These are phyloP conservation scores for Magnaporthiopsis rhizophila DNA, from an alignment of 2,329 filamentous ascomycete genomes.

Conservation along the genomic window DNA sequence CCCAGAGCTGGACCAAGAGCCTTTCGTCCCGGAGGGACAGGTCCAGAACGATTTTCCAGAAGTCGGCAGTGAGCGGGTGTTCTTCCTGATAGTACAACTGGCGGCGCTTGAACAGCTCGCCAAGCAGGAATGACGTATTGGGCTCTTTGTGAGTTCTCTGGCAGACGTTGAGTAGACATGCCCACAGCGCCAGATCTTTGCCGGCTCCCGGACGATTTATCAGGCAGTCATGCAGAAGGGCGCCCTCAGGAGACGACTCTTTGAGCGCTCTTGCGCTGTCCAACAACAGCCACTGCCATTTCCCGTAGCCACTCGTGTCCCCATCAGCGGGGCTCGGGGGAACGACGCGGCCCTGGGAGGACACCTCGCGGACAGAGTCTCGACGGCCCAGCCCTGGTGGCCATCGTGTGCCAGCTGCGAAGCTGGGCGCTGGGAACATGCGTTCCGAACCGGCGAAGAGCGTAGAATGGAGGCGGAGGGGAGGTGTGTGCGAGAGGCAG, in stretches of 20 bases:
- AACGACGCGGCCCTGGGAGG: not conserved
- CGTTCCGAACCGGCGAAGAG: too few species aligned
- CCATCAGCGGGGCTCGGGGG: not conserved
- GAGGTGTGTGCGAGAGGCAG: not conserved
- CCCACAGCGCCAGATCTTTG: slow-evolving; percentile 23
- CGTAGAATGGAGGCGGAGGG: not conserved
- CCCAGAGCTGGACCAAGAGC: slow-evolving; percentile 26
- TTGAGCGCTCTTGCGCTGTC: slow-evolving; percentile 18
- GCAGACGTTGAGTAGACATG: slow-evolving; percentile 22
- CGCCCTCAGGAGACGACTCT: slow-evolving; percentile 16
- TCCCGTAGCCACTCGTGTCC: slow-evolving; percentile 12
- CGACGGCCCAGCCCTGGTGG: too few species aligned
- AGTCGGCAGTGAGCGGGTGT: slow-evolving; percentile 16
- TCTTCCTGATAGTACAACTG: slow-evolving; percentile 16
- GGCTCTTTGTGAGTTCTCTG: slow-evolving; percentile 17
- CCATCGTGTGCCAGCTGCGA: not conserved
- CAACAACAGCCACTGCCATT: slow-evolving; percentile 18
- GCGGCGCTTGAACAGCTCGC: slow-evolving; percentile 16
- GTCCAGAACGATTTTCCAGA: slow-evolving; percentile 24
- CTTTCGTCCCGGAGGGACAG: slow-evolving; percentile 23
- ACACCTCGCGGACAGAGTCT: not conserved
- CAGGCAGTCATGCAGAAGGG: not conserved
- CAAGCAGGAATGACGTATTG: slow-evolving; percentile 16
- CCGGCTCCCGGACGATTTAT: slow-evolving; percentile 20
- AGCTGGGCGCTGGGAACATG: not conserved